Evolutionary conservation across 129 eudicot genomes (phyloP), one percentile per base, ranked within the genome.

Genomic region (Deinandra increscens): DNA sequence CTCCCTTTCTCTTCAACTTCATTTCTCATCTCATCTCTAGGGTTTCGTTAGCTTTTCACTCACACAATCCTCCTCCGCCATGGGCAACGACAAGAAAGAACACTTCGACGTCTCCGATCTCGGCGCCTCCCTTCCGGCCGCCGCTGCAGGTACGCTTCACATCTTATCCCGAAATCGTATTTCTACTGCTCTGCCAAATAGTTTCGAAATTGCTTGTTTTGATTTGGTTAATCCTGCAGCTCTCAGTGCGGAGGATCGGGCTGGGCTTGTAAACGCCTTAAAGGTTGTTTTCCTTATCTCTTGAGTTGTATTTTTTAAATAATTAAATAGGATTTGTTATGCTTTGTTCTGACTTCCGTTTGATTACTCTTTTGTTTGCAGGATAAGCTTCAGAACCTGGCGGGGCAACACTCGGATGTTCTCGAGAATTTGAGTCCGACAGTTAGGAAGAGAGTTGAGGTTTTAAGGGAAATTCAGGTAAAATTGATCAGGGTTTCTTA

Each of bases 221-320:
- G 10, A 42, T 69, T 12, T 44, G 22, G 26, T 55, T 10, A 38
- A 55, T 55, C 1, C 53, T 70, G 71, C 41, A 88, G 92, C 89
- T 79, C 81, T 85, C 43, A 89, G 89, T 37, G 82, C 84, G 6
- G 97, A 86, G 83, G 94, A 86, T 80, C 86, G 97, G 63, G 94
- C 91, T 60, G 94, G 84, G 4, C 87, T 90, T 73, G 94, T 90
- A 13, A 84, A 90, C 81, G 91, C 88, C 49, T 84, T 90, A 11
- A 90, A 90, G 94, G 97, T 90, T 44, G 7, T 5, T 58, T 58
- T 11, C 7, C n/a, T 39, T n/a, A 1, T 22, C 12, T 11, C 6
- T 12, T 12, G 14, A 0, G 23, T 56, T 55, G 4, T 39, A 9
- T 2, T 64, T 39, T 64, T 51, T 17, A 13, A 1, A 7, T 17